Conservation (phyloP, 495 filamentous ascomycete genomes). For the Neurospora sp. region DNA sequence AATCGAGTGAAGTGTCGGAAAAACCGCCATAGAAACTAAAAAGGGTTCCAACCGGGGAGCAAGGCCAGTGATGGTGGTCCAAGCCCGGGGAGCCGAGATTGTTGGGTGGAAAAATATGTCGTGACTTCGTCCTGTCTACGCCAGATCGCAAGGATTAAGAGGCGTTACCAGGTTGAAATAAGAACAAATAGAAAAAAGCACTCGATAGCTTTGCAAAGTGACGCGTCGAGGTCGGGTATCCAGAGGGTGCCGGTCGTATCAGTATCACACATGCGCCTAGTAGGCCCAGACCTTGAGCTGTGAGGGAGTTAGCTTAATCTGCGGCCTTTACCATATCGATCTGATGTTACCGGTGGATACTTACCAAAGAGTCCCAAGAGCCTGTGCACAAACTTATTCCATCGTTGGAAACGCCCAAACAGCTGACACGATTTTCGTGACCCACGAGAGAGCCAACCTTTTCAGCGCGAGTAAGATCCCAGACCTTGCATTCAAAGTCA, state of each 20-base stretch:
- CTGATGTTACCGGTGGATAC: constrained; percentile 21
- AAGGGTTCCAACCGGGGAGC: background rate
- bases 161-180: constrained; percentile 35
- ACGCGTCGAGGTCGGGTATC: constrained; percentile 21
- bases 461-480: constrained; percentile 94
- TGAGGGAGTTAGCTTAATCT: constrained; percentile 18
- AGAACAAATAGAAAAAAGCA: constrained; percentile 22
- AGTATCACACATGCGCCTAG: constrained; percentile 20
- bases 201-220: constrained; percentile 22
- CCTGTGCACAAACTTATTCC: constrained; percentile 98
- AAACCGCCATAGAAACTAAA: constrained; percentile 5
- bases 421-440: constrained; percentile 98
- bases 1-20: constrained; percentile 24
- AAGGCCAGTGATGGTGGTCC: constrained; percentile 10
- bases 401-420: constrained; percentile 95
- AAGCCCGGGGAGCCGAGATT: constrained; percentile 20
- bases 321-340: background rate
- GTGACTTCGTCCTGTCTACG: constrained; percentile 46
- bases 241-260: constrained; percentile 17
- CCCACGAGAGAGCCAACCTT: constrained; percentile 93
- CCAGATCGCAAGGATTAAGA: constrained; percentile 34
- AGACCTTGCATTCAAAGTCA: constrained; percentile 99
- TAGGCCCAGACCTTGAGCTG: constrained; percentile 87
- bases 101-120: constrained; percentile 34
- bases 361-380: constrained; percentile 97